Evolutionary conservation across 176 grass and related monocot genomes (phyloP).

Genomic region (Poa pratensis): DNA sequence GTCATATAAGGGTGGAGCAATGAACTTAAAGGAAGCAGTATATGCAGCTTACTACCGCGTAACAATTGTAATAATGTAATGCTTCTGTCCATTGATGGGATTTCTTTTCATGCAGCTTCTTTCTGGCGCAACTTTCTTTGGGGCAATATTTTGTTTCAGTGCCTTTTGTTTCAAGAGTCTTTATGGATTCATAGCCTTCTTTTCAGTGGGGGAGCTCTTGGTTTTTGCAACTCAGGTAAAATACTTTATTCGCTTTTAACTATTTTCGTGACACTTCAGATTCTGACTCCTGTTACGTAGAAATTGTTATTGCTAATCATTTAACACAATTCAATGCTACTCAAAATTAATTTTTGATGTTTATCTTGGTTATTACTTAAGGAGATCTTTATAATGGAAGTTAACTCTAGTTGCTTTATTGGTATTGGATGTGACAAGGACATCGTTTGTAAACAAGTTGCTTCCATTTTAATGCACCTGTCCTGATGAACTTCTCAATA

Average conservation of each 20-base stretch:
- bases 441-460: background rate
- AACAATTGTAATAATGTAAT: constrained; percentile 1
- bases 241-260: background rate
- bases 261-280: constrained; percentile 10
- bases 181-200: constrained; percentile 90
- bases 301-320: constrained; percentile 11
- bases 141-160: constrained; percentile 94
- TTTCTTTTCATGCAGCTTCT: constrained; percentile 72
- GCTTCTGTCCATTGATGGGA: constrained; percentile 21
- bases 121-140: constrained; percentile 84
- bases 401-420: background rate
- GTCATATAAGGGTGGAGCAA: constrained; percentile 9
- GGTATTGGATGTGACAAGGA: constrained; percentile 22
- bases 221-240: constrained; percentile 98
- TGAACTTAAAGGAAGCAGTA: background rate
- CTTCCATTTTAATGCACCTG: constrained; percentile 1
- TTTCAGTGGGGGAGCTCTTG: constrained; percentile 80
- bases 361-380: constrained; percentile 9
- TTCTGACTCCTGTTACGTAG: background rate
- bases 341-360: background rate
- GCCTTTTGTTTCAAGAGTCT: constrained; percentile 99
- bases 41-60: constrained; percentile 21
- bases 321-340: background rate
- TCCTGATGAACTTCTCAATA: constrained; percentile 6
- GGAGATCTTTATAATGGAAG: constrained; percentile 6